Percentiles rank a stretch among this genome's conserved stretches.
These are phyloP conservation scores for Ambrosia hybrid DNA, from an alignment of 140 eudicot species.

Conservation along the genomic window DNA sequence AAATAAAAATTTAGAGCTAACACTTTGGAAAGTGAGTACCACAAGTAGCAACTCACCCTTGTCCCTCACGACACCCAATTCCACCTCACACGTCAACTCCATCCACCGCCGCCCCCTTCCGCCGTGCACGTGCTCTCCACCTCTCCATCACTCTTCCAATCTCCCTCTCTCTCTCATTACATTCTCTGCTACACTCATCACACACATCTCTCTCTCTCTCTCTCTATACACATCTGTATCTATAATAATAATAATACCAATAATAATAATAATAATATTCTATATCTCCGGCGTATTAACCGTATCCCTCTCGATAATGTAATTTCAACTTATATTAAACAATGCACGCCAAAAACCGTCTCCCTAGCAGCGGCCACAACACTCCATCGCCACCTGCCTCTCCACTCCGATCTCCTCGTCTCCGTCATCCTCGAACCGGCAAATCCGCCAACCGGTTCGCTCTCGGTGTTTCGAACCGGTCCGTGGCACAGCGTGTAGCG, in stretches of 20 bases:
- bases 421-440: slow-evolving; percentile 50
- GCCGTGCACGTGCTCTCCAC: slow-evolving; percentile 39
- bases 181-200: slow-evolving; percentile 22
- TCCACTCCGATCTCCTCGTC: slow-evolving; percentile 74
- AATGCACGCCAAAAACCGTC: slow-evolving; percentile 80
- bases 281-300: slow-evolving; percentile 25
- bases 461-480: slow-evolving; percentile 29
- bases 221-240: not conserved
- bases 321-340: no score
- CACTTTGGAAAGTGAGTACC: not conserved
- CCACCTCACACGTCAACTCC: slow-evolving; percentile 22
- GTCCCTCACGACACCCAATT: not conserved
- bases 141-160: slow-evolving; percentile 39
- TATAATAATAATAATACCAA: no score
- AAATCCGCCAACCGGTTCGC: slow-evolving; percentile 40
- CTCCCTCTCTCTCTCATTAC: slow-evolving; percentile 26
- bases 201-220: not conserved
- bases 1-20: no score
- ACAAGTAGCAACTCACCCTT: slow-evolving; percentile 29
- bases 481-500: slow-evolving; percentile 62
- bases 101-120: slow-evolving; percentile 26
- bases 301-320: no score
- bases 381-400: slow-evolving; percentile 78
- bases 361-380: slow-evolving; percentile 77
- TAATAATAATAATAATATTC: not conserved